Evolutionary conservation across 179 eudicot species (phyloP), one percentile per base, ranked within the genome.

Genomic region (Beta corolliflora): DNA sequence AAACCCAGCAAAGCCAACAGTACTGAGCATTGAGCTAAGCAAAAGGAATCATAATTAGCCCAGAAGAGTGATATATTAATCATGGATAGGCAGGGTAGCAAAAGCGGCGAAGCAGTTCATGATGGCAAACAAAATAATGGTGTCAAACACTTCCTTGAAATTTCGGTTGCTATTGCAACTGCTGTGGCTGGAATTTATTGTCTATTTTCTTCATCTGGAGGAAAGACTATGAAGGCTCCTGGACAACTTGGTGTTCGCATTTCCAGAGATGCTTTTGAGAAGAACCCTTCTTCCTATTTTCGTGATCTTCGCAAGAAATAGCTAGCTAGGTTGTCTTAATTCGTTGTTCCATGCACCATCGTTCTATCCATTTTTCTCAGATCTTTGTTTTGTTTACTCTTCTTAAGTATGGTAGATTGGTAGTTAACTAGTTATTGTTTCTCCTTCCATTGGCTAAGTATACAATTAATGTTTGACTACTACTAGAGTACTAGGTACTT

Each of bases 151-250:
- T 59, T 16, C 63, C 63, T 19, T 59, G 23, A 36, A 31, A 36
- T 66, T 3, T 46, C 46, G 4, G 5, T 66, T 14, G 48, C 46
- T 3, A 18, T 36, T 4, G 0, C 31, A 11, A 5, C 19, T 0
- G 16, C 31, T 0, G 18, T 14, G 31, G 15, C 9, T 14, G 45
- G 71, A 5, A 31, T 66, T 66, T 66, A 66, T 66, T 13, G 46
- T 66, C 5, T 66, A 46, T 66, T 29, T 36, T 31, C 71, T 36
- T 31, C 71, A 31, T 25, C 29, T 25, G 71, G 71, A 14, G n/a
- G 19, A 58, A 79, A 80, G 52, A 80, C 41, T 60, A 75, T 75
- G 83, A 81, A 81, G 69, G 83, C 83, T n/a, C 83, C 83, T 9
- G 83, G 83, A 14, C 52, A 65, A 18, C 79, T 75, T 0, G 76